Evolutionary conservation across 2,329 filamentous ascomycete genomes (phyloP).

Genomic region (Colletotrichum melonis): DNA sequence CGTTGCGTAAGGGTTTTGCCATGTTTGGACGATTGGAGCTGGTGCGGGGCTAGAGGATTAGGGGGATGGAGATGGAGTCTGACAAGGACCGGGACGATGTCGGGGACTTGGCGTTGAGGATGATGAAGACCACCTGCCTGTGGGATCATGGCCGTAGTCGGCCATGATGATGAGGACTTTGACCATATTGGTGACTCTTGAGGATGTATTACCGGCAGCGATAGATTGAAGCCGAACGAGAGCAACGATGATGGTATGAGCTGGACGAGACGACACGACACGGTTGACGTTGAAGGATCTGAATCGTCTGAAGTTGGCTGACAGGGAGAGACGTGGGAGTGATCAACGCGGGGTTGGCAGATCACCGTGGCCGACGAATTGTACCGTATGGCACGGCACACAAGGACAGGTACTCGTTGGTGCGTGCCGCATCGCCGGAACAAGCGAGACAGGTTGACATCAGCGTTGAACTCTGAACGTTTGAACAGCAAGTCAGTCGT

Average conservation of each 20-base stretch:
- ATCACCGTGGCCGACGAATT: neutral
- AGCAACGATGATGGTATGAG: neutral
- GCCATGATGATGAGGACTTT: constrained; percentile 63
- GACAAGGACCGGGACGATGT: neutral
- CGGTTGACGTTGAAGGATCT: neutral
- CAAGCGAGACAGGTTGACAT: constrained; percentile 14
- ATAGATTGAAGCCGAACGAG: neutral
- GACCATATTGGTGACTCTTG: constrained; percentile 36
- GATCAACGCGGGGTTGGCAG: constrained; percentile 19
- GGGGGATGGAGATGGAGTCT: neutral
- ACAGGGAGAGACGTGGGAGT: neutral
- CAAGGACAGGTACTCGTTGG: constrained; percentile 42
- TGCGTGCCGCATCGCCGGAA: constrained; percentile 46
- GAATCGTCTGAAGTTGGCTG: neutral
- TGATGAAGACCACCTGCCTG: constrained; percentile 48
- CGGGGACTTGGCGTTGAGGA: neutral
- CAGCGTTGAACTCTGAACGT: neutral
- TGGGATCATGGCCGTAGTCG: constrained; percentile 67
- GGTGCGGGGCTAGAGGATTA: neutral
- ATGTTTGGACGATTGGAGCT: constrained; percentile 2
- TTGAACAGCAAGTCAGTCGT: neutral
- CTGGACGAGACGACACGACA: neutral
- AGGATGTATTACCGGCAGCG: neutral
- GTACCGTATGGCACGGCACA: neutral
- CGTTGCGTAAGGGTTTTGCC: neutral